A percentile compares a stretch with the other conserved stretches of the same genome.
Evolutionary conservation across 306 rosid species (phyloP).

Genomic region (Comarum palustre): DNA sequence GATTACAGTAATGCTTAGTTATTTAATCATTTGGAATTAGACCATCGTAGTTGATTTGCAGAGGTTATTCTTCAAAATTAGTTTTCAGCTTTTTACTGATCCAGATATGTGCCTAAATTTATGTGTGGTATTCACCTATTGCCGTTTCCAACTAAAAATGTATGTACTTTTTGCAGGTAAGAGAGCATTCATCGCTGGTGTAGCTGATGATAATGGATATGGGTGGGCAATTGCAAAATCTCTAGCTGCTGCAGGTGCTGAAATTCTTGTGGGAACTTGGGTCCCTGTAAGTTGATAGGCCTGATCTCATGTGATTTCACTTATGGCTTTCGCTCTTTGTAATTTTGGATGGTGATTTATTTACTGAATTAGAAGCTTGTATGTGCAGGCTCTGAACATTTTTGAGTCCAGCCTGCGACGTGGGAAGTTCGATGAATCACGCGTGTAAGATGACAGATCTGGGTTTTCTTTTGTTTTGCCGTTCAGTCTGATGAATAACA

Average conservation of each 20-base stretch:
- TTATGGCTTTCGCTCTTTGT: neutral
- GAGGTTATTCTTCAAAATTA: neutral
- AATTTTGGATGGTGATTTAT: conserved; percentile 17
- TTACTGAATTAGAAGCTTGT: conserved; percentile 24
- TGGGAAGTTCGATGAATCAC: conserved; percentile 90
- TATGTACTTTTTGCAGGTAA: conserved; percentile 51
- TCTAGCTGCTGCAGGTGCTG: conserved; percentile 97
- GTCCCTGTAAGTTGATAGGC: conserved; percentile 75
- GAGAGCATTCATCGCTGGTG: conserved; percentile 94
- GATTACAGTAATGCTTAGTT: neutral
- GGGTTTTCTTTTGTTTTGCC: conserved; percentile 10
- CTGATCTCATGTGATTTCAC: neutral
- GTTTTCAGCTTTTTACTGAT: neutral
- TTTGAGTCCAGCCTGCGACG: conserved; percentile 90
- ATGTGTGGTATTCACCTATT: neutral
- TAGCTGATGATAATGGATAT: conserved; percentile 93
- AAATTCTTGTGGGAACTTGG: conserved; percentile 97
- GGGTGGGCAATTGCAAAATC: conserved; percentile 99
- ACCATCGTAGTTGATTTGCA: too few relatives aligned
- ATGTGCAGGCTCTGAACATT: conserved; percentile 78
- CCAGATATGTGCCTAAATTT: neutral
- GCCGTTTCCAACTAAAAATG: neutral
- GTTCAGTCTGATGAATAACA: conserved; percentile 11
- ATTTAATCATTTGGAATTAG: neutral
- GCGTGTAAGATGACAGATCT: conserved; percentile 45